A percentile compares a stretch with the other conserved stretches of the same genome.
Evolutionary conservation across 2,329 filamentous ascomycete genomes (phyloP).

Genomic region (Microascus cirrosus): DNA sequence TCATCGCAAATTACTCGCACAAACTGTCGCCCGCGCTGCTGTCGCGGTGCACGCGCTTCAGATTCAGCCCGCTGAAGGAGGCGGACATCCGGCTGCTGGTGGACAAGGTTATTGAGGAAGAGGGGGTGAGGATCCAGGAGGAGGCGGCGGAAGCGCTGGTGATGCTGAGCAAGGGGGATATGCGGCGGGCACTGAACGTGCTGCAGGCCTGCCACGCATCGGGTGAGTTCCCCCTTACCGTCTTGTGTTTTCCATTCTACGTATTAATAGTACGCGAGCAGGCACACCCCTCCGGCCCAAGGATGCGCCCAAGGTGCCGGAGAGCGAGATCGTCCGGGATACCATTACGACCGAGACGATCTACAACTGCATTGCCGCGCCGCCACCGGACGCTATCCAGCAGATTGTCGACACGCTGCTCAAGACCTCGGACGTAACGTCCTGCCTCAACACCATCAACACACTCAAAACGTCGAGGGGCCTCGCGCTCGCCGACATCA

Average conservation of each 20-base stretch:
- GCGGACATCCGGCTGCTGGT: slow-evolving; percentile 74
- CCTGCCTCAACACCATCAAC: slow-evolving; percentile 79
- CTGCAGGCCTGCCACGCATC: slow-evolving; percentile 94
- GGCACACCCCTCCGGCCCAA: slow-evolving; percentile 57
- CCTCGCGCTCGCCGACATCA: slow-evolving; percentile 83
- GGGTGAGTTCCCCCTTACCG: slow-evolving; percentile 38
- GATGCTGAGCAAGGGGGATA: slow-evolving; percentile 83
- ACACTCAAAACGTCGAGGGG: slow-evolving; percentile 77
- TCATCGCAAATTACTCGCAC: slow-evolving; percentile 98
- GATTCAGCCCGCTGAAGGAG: slow-evolving; percentile 89
- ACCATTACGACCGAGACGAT: slow-evolving; percentile 82
- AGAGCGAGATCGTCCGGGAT: slow-evolving; percentile 62
- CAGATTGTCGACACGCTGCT: slow-evolving; percentile 78
- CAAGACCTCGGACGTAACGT: slow-evolving; percentile 75
- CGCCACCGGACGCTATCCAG: slow-evolving; percentile 78
- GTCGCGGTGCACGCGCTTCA: slow-evolving; percentile 86
- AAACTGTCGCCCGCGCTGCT: slow-evolving; percentile 89
- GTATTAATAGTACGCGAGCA: slow-evolving; percentile 15
- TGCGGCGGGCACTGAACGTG: slow-evolving; percentile 89
- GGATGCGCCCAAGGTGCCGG: slow-evolving; percentile 45
- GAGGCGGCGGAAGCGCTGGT: slow-evolving; percentile 79
- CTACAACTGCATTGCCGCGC: slow-evolving; percentile 94
- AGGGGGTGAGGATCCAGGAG: slow-evolving; percentile 69
- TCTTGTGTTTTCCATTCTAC: neutral
- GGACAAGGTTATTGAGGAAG: slow-evolving; percentile 80